Evolutionary conservation across 768 basidiomycete species (phyloP).

Genomic region (Hericium rajendrae): DNA sequence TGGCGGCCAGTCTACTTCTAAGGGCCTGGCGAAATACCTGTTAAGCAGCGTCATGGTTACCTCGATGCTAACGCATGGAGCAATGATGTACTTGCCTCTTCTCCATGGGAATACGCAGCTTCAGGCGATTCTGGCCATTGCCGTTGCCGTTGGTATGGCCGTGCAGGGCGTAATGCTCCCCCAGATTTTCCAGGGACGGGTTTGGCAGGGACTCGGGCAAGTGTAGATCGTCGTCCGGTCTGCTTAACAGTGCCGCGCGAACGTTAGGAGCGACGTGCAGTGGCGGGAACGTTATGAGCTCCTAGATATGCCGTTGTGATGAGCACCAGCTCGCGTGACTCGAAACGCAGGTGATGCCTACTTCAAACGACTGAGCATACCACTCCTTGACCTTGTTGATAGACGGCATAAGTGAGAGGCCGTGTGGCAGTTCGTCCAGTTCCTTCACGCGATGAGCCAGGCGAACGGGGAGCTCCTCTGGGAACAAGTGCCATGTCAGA

Average conservation of each 20-base stretch:
- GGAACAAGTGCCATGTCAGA: background rate
- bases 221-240: slow-evolving; percentile 34
- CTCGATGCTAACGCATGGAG: background rate
- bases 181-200: slow-evolving; percentile 50
- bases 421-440: slow-evolving; percentile 88
- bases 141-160: slow-evolving; percentile 20
- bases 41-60: too few species aligned
- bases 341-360: slow-evolving; percentile 20
- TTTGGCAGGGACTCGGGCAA: slow-evolving; percentile 77
- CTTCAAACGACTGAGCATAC: slow-evolving; percentile 99
- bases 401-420: slow-evolving; percentile 81
- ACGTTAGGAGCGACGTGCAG: slow-evolving; percentile 62
- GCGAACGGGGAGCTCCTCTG: slow-evolving; percentile 91
- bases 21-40: slow-evolving; percentile 82
- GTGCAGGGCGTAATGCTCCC: slow-evolving; percentile 19
- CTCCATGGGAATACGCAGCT: slow-evolving; percentile 76
- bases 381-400: slow-evolving; percentile 95
- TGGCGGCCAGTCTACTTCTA: slow-evolving; percentile 72
- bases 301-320: slow-evolving; percentile 35
- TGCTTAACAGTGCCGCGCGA: slow-evolving; percentile 48
- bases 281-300: slow-evolving; percentile 79
- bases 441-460: slow-evolving; percentile 95
- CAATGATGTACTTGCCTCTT: slow-evolving; percentile 46
- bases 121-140: slow-evolving; percentile 37
- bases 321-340: slow-evolving; percentile 1